Evolutionary conservation across 805 yeast species (phyloP), one percentile per base, ranked within the genome.

Genomic region (Starmerella floris): DNA sequence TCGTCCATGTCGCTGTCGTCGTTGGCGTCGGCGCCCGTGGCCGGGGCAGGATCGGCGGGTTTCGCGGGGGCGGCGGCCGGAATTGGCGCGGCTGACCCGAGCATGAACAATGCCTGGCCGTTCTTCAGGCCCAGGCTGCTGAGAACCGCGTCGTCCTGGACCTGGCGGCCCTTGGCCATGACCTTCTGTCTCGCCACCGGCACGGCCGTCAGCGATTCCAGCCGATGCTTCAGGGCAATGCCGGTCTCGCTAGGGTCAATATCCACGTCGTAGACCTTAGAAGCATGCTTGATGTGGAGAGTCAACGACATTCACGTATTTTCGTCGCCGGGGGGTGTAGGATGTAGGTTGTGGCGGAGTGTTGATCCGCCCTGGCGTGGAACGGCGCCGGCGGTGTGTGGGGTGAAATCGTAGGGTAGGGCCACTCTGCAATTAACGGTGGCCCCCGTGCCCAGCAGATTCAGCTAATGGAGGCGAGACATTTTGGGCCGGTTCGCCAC

Each of bases 151-250:
- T 80, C 87, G 61, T 84, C 88, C 42, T 70, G 69, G 54, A 91
- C 64, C 59, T 85, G 93, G 33, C 95, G 95, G 11, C 93, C 88
- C 64, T 83, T 85, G 40, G 84, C 73, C 57, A 91, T 70, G 47
- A 87, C 79, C 65, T 88, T 88, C 64, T 91, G 98, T 53, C 95
- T 77, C 42, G 75, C 80, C 1, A 77, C 73, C n/a, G 95, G 94
- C 42, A 91, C 83, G 45, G 75, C 75, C 2, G 97, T 88, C 44
- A 74, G 59, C 20, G 76, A 73, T 51, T 72, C 77, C 42, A 91
- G 76, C 60, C 78, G 77, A 37, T 67, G 62, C 59, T 85, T 88
- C 60, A 82, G 70, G 5, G 68, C 70, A 25, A 65, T 57, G 5
- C 85, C 93, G 2, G 74, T 69, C 42, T 74, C 76, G 10, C 55